phyloP scores from a whole-genome alignment of 805 yeast genomes.

The Nakazawaea pomicola region DNA sequence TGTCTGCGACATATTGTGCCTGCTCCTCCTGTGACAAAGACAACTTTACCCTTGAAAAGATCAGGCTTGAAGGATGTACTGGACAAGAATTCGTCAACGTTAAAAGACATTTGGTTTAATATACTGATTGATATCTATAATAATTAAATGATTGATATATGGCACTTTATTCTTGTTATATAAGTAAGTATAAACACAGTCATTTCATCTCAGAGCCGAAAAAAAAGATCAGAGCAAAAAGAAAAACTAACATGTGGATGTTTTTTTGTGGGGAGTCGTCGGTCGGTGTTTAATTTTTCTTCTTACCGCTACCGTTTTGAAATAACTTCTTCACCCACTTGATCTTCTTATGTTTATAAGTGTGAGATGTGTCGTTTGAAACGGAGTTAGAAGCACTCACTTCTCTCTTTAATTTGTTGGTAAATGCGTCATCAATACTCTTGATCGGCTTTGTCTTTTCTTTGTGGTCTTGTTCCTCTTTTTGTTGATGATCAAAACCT shows the following conservation, averaged over 20 bases:
- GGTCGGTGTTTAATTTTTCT: not conserved
- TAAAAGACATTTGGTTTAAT: not conserved
- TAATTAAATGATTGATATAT: too few relatives aligned
- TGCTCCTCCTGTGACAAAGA: slow-evolving; percentile 92
- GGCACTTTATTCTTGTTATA: too few relatives aligned
- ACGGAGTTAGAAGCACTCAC: slow-evolving; percentile 1
- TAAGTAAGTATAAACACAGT: too few relatives aligned
- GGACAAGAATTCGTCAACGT: slow-evolving; percentile 5
- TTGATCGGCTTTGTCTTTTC: slow-evolving; percentile 19
- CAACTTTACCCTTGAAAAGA: slow-evolving; percentile 78
- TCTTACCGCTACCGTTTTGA: too few relatives aligned
- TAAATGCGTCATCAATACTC: slow-evolving; percentile 10
- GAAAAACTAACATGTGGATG: not conserved
- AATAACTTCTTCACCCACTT: slow-evolving; percentile 12
- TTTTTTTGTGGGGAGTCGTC: not conserved
- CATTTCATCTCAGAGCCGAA: too few relatives aligned
- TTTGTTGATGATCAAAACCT: too few relatives aligned
- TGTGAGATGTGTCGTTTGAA: too few relatives aligned
- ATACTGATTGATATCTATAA: not conserved
- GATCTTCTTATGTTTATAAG: slow-evolving; percentile 2
- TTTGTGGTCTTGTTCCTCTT: not conserved
- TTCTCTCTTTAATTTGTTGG: slow-evolving; percentile 11
- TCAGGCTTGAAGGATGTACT: slow-evolving; percentile 42
- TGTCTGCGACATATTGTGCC: slow-evolving; percentile 94
- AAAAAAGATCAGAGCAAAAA: too few relatives aligned